Conservation (phyloP, 2,329 filamentous ascomycete genomes). For the Microdochium bolleyi region DNA sequence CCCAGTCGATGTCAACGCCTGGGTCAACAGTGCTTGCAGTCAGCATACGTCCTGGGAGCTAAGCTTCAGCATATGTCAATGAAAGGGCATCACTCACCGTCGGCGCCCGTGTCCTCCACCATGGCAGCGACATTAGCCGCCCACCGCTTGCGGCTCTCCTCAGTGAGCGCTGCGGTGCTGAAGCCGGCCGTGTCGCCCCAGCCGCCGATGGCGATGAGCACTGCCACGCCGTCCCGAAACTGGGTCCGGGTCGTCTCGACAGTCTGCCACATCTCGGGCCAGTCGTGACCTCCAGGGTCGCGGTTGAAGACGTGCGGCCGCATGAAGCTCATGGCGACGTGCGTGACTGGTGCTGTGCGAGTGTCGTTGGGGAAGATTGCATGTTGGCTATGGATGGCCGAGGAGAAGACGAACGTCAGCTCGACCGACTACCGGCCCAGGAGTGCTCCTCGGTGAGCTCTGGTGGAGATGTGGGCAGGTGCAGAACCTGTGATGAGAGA, state of each 20-base stretch:
- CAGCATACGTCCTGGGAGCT: no score
- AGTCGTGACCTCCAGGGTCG: constrained; percentile 30
- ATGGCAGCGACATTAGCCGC: constrained; percentile 50
- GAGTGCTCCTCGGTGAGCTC: background rate
- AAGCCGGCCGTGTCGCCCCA: constrained; percentile 58
- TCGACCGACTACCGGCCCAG: no score
- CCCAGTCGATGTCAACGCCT: constrained; percentile 60
- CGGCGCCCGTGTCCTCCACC: constrained; percentile 45
- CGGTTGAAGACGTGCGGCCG: constrained; percentile 39
- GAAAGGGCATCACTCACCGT: constrained; percentile 32
- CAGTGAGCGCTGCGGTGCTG: constrained; percentile 35
- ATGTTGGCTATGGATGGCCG: constrained; percentile 14
- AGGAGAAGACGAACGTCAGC: background rate
- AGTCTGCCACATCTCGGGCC: constrained; percentile 39
- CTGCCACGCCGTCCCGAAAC: constrained; percentile 44
- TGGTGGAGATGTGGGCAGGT: background rate
- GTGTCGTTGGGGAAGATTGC: constrained; percentile 17
- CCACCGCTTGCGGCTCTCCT: constrained; percentile 38
- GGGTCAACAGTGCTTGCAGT: no score
- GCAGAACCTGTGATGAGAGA: background rate
- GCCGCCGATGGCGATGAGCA: constrained; percentile 58
- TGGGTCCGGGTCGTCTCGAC: constrained; percentile 41
- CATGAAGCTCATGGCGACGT: constrained; percentile 49
- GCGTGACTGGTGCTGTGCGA: constrained; percentile 36
- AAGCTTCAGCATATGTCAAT: no score